A percentile compares a stretch with the other conserved stretches of the same genome.
Conservation (phyloP, 371 early-diverging fungal genomes). For the Dichotomocladium elegans region DNA sequence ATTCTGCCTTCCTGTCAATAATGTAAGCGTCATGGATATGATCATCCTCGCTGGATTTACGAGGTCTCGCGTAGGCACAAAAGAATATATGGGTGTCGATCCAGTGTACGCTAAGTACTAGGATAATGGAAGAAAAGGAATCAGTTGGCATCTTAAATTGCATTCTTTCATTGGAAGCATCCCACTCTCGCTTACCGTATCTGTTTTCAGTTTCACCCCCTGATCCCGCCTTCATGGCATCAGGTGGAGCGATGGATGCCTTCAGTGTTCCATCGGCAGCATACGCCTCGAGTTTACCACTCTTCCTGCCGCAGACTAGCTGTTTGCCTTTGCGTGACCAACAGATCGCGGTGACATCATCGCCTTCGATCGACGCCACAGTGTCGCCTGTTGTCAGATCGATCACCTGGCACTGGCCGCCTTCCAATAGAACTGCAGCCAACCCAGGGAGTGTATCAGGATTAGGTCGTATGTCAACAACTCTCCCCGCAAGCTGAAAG, state of each 20-base stretch:
- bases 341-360: conserved; percentile 34
- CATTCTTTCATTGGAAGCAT: neutral
- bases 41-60: neutral
- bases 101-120: conserved; percentile 44
- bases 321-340: conserved; percentile 61
- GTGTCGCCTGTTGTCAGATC: conserved; percentile 19
- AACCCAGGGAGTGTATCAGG: conserved; percentile 31
- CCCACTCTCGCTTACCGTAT: conserved; percentile 20
- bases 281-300: conserved; percentile 34
- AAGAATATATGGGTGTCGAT: conserved; percentile 34
- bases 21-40: conserved; percentile 2
- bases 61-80: neutral
- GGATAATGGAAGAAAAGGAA: no score
- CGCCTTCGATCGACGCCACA: conserved; percentile 11
- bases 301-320: conserved; percentile 37
- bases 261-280: conserved; percentile 28
- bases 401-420: conserved; percentile 19
- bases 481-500: conserved; percentile 11
- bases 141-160: no score
- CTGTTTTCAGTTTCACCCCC: conserved; percentile 19
- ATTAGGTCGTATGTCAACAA: conserved; percentile 40
- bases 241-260: conserved; percentile 17
- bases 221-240: conserved; percentile 18
- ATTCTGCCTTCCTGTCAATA: conserved; percentile 7
- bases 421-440: conserved; percentile 23